Evolutionary conservation across 352 stramenopile species (phyloP).

Genomic region (Phytophthora constricta): DNA sequence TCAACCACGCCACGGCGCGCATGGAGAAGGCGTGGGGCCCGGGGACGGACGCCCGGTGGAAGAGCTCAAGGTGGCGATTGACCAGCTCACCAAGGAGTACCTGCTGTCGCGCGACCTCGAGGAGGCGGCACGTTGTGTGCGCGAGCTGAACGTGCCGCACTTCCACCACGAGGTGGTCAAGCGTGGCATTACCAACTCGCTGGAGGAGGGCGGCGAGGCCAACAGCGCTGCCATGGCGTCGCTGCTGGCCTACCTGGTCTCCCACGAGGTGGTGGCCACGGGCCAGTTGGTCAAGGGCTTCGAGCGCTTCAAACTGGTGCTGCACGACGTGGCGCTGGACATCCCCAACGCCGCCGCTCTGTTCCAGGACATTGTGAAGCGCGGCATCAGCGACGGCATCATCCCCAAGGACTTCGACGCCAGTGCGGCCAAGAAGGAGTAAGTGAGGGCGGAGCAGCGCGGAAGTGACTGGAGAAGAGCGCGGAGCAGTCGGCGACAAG

Average conservation of each 20-base stretch:
- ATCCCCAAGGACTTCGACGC: conserved; percentile 57
- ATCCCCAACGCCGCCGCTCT: conserved; percentile 61
- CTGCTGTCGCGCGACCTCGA: conserved; percentile 95
- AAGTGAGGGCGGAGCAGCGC: conserved; percentile 18
- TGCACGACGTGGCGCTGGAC: conserved; percentile 71
- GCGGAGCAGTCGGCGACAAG: conserved; percentile 1
- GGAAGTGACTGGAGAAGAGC: conserved; percentile 4
- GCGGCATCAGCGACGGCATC: conserved; percentile 53
- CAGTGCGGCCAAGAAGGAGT: conserved; percentile 44
- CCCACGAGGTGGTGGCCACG: conserved; percentile 66
- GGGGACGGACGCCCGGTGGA: conserved; percentile 91
- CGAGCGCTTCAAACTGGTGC: conserved; percentile 76
- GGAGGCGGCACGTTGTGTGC: conserved; percentile 91
- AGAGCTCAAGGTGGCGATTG: conserved; percentile 94
- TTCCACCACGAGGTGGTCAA: conserved; percentile 98
- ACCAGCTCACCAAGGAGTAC: conserved; percentile 97
- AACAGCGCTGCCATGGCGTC: conserved; percentile 71
- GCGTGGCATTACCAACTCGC: conserved; percentile 68
- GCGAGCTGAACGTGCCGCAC: conserved; percentile 94
- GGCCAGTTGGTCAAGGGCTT: conserved; percentile 84
- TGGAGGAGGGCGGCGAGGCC: conserved; percentile 56
- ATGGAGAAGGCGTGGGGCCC: conserved; percentile 98
- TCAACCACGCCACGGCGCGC: conserved; percentile 95
- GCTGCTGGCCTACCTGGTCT: conserved; percentile 74
- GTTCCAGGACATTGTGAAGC: conserved; percentile 53